phyloP scores from a whole-genome alignment of 2,329 filamentous ascomycete genomes.

The Cladosporium phlei region DNA sequence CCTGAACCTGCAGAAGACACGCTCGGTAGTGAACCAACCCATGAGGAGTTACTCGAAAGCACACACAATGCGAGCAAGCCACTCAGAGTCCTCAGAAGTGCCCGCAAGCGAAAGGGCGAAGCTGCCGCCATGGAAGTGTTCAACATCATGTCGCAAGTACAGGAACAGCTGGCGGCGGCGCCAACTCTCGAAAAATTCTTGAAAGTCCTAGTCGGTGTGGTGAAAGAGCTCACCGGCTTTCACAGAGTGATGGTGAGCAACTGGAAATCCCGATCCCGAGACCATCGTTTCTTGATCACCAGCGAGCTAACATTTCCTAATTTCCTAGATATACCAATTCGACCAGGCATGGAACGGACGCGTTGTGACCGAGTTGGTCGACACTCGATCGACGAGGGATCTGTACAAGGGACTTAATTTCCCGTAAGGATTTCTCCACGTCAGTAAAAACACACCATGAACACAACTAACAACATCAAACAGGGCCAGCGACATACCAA shows the following conservation, averaged over 20 bases:
- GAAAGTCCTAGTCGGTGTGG: conserved; percentile 75
- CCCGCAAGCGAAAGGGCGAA: conserved; percentile 69
- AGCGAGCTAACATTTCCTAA: too few species aligned
- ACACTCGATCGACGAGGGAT: conserved; percentile 73
- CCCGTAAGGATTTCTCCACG: too few species aligned
- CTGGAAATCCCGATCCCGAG: too few species aligned
- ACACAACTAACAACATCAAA: too few species aligned
- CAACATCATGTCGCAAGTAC: conserved; percentile 86
- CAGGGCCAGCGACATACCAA: conserved; percentile 82
- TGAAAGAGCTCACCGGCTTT: conserved; percentile 86
- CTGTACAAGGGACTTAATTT: conserved; percentile 85
- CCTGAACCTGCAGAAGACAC: conserved; percentile 69
- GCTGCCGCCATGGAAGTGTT: conserved; percentile 85
- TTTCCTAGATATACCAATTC: conserved; percentile 91
- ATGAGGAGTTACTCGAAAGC: conserved; percentile 69
- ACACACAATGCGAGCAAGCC: conserved; percentile 72
- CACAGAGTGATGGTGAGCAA: conserved; percentile 91
- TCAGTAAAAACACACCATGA: too few species aligned
- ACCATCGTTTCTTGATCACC: too few species aligned
- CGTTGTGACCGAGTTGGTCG: conserved; percentile 81
- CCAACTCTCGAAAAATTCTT: conserved; percentile 67
- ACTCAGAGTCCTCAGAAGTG: conserved; percentile 69
- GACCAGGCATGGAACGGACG: conserved; percentile 76
- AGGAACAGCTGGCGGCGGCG: conserved; percentile 75
- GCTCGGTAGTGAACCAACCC: conserved; percentile 64